Percentiles rank a stretch among this genome's conserved stretches.
These are phyloP conservation scores for Calamus simplicifolius DNA, from an alignment of 176 grass and related monocot genomes.

Conservation along the genomic window DNA sequence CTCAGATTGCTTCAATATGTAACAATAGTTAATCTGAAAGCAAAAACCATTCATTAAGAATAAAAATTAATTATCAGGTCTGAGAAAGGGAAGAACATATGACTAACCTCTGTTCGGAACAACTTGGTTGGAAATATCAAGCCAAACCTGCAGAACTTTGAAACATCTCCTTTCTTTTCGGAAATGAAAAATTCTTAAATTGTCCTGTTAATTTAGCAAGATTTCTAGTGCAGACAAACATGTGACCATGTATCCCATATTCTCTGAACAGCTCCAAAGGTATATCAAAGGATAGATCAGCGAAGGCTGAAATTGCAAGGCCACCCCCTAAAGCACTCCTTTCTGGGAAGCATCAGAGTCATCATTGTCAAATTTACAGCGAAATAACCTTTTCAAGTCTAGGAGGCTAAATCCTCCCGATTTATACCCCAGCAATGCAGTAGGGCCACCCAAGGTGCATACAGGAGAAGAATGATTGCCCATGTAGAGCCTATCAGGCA, in stretches of 20 bases:
- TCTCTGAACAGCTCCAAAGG: slow-evolving; percentile 70
- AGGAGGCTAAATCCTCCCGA: slow-evolving; percentile 54
- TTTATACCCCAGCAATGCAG: slow-evolving; percentile 59
- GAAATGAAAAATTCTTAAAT: slow-evolving; percentile 49
- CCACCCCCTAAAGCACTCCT: slow-evolving; percentile 47
- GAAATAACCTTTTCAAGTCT: slow-evolving; percentile 35
- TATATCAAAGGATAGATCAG: slow-evolving; percentile 81
- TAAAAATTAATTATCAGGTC: too few relatives aligned
- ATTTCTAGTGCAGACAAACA: slow-evolving; percentile 64
- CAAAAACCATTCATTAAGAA: background rate
- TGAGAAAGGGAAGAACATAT: background rate
- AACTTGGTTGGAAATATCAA: slow-evolving; percentile 81
- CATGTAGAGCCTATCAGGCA: slow-evolving; percentile 71
- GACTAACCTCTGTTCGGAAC: slow-evolving; percentile 67
- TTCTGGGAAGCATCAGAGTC: slow-evolving; percentile 15
- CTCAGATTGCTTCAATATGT: slow-evolving; percentile 73
- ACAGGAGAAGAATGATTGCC: slow-evolving; percentile 57
- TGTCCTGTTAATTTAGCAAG: slow-evolving; percentile 44
- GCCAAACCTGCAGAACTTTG: slow-evolving; percentile 75
- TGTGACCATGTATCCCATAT: slow-evolving; percentile 71
- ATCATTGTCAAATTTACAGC: slow-evolving; percentile 31
- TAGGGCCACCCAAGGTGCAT: slow-evolving; percentile 42
- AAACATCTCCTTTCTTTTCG: slow-evolving; percentile 37
- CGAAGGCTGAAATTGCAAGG: slow-evolving; percentile 61
- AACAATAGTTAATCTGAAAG: slow-evolving; percentile 87